Evolutionary conservation across 768 basidiomycete species (phyloP).

Genomic region (Chiua virens): DNA sequence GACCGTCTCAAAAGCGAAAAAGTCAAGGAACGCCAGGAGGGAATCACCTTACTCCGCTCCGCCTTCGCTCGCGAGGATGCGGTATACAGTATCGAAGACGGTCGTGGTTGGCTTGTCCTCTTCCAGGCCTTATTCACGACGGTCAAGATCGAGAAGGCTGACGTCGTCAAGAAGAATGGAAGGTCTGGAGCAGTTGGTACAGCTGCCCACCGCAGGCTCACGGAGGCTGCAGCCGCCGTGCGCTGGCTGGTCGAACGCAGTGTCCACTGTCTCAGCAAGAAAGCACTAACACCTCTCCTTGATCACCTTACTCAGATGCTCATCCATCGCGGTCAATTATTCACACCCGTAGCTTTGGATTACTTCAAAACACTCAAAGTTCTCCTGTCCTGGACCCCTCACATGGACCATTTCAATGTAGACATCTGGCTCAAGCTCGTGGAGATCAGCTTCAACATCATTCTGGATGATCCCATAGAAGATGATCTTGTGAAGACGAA

Average conservation of each 20-base stretch:
- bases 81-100: constrained; percentile 38
- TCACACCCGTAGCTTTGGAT: constrained; percentile 68
- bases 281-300: constrained; percentile 55
- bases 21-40: constrained; percentile 70
- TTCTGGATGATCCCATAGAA: constrained; percentile 60
- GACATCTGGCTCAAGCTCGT: constrained; percentile 67
- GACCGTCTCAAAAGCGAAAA: constrained; percentile 59
- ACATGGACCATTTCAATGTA: constrained; percentile 73
- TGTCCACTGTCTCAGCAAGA: constrained; percentile 53
- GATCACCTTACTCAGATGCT: constrained; percentile 65
- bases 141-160: constrained; percentile 61
- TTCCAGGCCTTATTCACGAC: constrained; percentile 72
- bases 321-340: constrained; percentile 50
- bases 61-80: constrained; percentile 51
- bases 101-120: constrained; percentile 58
- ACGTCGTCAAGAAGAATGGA: constrained; percentile 40
- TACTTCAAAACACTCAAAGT: constrained; percentile 76
- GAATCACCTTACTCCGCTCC: constrained; percentile 48
- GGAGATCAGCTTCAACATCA: constrained; percentile 72
- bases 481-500: constrained; percentile 27
- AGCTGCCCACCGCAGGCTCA: constrained; percentile 58
- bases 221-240: constrained; percentile 63
- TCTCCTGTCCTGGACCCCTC: constrained; percentile 65
- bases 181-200: constrained; percentile 42
- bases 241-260: constrained; percentile 73